Conservation (phyloP, 2,329 filamentous ascomycete species). For the Hawksworthiomyces lignivorus region DNA sequence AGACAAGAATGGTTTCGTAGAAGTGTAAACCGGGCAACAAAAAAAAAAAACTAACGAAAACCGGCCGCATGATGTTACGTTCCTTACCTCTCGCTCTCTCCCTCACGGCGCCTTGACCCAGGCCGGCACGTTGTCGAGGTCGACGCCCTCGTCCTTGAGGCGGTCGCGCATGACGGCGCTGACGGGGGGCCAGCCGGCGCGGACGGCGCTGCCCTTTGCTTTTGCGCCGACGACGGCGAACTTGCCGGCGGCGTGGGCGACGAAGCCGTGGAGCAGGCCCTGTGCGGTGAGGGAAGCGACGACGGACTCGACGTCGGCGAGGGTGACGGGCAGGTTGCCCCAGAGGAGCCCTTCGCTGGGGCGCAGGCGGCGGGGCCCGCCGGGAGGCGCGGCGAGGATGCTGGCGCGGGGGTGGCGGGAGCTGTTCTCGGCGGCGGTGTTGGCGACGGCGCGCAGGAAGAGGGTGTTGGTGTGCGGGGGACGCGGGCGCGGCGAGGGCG, state of each 20-base stretch:
- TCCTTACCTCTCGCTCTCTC: too few relatives aligned
- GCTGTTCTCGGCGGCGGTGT: constrained; percentile 29
- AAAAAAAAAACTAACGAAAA: background rate
- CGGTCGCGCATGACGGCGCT: constrained; percentile 60
- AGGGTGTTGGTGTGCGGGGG: constrained; percentile 40
- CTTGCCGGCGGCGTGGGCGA: constrained; percentile 66
- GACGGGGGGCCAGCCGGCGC: constrained; percentile 68
- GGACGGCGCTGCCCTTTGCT: constrained; percentile 53
- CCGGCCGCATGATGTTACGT: too few relatives aligned
- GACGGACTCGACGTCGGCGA: constrained; percentile 66
- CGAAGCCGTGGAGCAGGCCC: constrained; percentile 73
- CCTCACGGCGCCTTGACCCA: constrained; percentile 22
- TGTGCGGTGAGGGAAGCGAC: constrained; percentile 72
- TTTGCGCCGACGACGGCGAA: constrained; percentile 79
- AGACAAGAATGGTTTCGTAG: too few relatives aligned
- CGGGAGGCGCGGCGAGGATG: constrained; percentile 39
- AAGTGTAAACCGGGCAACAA: too few relatives aligned
- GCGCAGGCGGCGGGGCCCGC: constrained; percentile 38
- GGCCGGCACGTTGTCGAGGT: constrained; percentile 31
- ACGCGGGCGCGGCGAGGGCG: constrained; percentile 23
- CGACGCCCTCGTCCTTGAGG: constrained; percentile 51
- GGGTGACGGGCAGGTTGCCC: constrained; percentile 52
- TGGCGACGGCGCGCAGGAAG: constrained; percentile 44
- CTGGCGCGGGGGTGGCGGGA: background rate
- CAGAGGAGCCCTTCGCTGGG: constrained; percentile 55